Evolutionary conservation across 2,329 filamentous ascomycete genomes (phyloP).

Genomic region (Colletotrichum truncatum): DNA sequence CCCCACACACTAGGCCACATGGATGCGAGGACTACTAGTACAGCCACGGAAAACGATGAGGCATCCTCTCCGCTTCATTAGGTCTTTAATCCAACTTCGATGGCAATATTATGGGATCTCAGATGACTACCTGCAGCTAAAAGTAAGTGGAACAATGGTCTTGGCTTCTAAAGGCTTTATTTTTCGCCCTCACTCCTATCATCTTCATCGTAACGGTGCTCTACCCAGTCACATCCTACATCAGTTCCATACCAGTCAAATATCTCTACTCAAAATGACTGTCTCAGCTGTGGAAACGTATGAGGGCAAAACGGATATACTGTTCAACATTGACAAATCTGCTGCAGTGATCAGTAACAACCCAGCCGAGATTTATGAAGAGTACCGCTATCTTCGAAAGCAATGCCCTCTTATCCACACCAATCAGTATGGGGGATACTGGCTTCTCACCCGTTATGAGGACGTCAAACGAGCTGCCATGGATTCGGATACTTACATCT

Average conservation of each 20-base stretch:
- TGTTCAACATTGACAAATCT: slow-evolving; percentile 30
- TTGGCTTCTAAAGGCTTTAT: too few species aligned
- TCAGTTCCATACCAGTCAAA: too few species aligned
- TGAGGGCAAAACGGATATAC: too few species aligned
- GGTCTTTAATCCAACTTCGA: too few species aligned
- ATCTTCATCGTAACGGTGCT: too few species aligned
- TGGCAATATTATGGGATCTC: too few species aligned
- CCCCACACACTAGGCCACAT: neutral
- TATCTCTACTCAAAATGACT: neutral
- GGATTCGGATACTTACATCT: slow-evolving; percentile 31
- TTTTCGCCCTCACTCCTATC: too few species aligned
- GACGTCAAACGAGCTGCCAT: slow-evolving; percentile 33
- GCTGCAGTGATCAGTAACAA: slow-evolving; percentile 33
- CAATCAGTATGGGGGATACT: slow-evolving; percentile 33
- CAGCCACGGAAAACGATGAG: neutral
- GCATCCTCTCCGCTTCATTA: too few species aligned
- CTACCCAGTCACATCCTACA: too few species aligned
- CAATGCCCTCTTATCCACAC: slow-evolving; percentile 32
- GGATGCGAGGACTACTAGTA: neutral
- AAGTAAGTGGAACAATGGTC: neutral
- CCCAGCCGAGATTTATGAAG: slow-evolving; percentile 28
- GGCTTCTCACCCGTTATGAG: slow-evolving; percentile 34
- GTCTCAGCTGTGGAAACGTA: neutral
- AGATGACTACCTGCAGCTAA: too few species aligned
- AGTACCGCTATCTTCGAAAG: slow-evolving; percentile 31